phyloP scores from a whole-genome alignment of 805 yeast genomes.

The Vanderwaltozyma tropicalis region DNA sequence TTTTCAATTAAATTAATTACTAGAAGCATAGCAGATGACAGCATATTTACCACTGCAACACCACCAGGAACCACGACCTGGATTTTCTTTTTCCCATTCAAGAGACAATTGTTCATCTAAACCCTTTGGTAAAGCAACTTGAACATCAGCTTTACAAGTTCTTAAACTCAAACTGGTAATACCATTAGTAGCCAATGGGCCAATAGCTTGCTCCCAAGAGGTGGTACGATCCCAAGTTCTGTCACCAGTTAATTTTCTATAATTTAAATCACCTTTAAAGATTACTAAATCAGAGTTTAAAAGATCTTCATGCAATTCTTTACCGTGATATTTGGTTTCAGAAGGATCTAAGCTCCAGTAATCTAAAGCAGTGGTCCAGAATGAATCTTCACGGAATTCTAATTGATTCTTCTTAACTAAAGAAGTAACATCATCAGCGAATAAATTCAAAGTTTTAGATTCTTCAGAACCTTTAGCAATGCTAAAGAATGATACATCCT shows the following conservation, averaged over 20 bases:
- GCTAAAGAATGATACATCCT: conserved; percentile 41
- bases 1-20: no score
- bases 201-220: conserved; percentile 60
- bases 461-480: conserved; percentile 18
- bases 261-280: conserved; percentile 92
- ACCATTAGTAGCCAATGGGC: conserved; percentile 51
- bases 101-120: conserved; percentile 55
- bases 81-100: conserved; percentile 49
- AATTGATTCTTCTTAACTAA: conserved; percentile 40
- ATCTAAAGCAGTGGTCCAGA: conserved; percentile 78
- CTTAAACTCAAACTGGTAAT: conserved; percentile 67
- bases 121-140: conserved; percentile 73
- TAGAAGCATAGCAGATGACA: conserved; percentile 47
- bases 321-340: conserved; percentile 44
- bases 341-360: conserved; percentile 56
- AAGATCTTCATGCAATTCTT: conserved; percentile 50
- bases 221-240: conserved; percentile 79
- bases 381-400: conserved; percentile 47
- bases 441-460: conserved; percentile 34
- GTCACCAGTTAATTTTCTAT: conserved; percentile 89
- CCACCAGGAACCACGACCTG: conserved; percentile 70
- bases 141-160: conserved; percentile 94
- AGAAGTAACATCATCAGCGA: conserved; percentile 37
- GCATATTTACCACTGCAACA: conserved; percentile 89
- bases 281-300: conserved; percentile 58